Base-by-base conservation (phyloP, 2,329 filamentous ascomycete genomes). In the Calonectria fujianensis region DNA sequence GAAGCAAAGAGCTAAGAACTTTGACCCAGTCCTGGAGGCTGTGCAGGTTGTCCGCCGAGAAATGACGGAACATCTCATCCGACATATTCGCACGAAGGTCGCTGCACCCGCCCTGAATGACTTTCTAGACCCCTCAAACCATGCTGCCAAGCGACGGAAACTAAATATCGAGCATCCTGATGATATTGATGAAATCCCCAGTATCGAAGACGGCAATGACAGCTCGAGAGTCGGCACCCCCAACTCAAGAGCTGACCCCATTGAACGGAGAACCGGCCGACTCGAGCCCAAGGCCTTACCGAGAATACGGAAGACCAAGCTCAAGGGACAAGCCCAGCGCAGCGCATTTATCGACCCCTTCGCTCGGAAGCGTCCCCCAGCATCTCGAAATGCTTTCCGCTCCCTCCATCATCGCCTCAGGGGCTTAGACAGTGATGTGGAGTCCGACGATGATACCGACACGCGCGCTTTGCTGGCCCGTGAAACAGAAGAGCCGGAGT, bases 21-120 rank as follows among this genome's bases (percentile, higher is more conserved):
- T 98, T 77, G 96, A 99, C 84, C 96, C 97, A n/a, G 95, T 96
- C 6, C 87, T 89, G 64, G 96, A 97, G 82, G 96, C 97, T 41
- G 89, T 96, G 50, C 93, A 96, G 75, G 90, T 94, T 57, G 90
- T 98, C 69, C 91, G 94, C 67, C 91, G 92, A 69, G 96, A 98
- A 83, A 88, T 99, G 82, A 93, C 92, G 74, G 94, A 97, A 82
- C 97, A 97, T 83, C 88, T 99, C 45, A 92, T 98, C 76, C 92
- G 94, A 77, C 96, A 98, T 83, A 94, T 98, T 81, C 96, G 96
- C 80, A 94, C 94, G 57, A 94, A 96, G 80, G 93, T 98, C 63
- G 96, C 95, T 11, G 94, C 93, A 9, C 95, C 96, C 3, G 90
- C 93, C 54, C 89, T 99, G 48, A 94, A 95, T 78, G 91, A 95